Percentiles rank a stretch among this genome's conserved stretches.
Evolutionary conservation across 1,284 basidiomycete species (phyloP).

Genomic region (Bjerkandera adusta): DNA sequence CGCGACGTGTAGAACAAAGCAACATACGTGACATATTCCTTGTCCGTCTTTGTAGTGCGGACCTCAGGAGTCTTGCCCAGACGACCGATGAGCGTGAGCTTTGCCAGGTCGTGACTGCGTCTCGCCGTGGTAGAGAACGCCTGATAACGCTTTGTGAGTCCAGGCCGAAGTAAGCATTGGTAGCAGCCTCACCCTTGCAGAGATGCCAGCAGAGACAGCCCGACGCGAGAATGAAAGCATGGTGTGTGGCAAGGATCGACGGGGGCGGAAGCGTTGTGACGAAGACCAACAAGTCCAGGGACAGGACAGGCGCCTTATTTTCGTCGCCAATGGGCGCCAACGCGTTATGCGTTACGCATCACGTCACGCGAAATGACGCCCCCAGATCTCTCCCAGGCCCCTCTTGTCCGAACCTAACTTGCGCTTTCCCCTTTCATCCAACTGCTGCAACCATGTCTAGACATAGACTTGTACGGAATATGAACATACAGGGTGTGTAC

Average conservation of each 20-base stretch:
- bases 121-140: constrained; percentile 63
- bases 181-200: constrained; percentile 46
- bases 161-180: not conserved
- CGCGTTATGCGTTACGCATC: too few species aligned
- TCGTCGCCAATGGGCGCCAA: too few species aligned
- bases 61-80: constrained; percentile 70
- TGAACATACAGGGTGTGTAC: constrained; percentile 77
- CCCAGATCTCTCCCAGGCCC: not conserved
- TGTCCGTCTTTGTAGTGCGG: constrained; percentile 65
- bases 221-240: constrained; percentile 53
- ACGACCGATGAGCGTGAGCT: constrained; percentile 73
- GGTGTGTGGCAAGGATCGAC: constrained; percentile 4
- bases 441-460: constrained; percentile 62
- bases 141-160: constrained; percentile 34
- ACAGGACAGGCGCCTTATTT: too few species aligned
- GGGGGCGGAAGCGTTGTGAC: too few species aligned
- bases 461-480: constrained; percentile 88
- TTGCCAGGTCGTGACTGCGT: constrained; percentile 61
- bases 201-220: constrained; percentile 36
- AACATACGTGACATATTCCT: constrained; percentile 73
- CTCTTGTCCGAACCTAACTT: too few species aligned
- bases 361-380: constrained; percentile 3
- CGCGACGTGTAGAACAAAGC: not conserved
- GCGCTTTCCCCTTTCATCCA: not conserved
- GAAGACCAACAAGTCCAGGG: too few species aligned